Evolutionary conservation across 805 yeast genomes (phyloP), one percentile per base, ranked within the genome.

Genomic region (Wickerhamiella dianesei): DNA sequence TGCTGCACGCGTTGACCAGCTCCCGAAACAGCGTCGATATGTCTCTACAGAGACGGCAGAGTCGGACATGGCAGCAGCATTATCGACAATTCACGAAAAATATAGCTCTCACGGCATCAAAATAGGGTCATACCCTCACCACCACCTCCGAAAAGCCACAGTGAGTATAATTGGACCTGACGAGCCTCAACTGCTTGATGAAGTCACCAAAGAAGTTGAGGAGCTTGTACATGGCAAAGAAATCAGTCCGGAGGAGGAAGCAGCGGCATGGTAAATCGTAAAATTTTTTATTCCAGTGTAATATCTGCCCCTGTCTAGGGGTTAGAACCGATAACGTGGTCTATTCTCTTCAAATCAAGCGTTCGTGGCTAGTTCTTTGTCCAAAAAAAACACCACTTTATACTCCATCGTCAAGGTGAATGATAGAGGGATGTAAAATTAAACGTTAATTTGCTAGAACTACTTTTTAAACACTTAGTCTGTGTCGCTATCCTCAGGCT

Each of bases 401-500:
- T 3, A 44, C 21, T 17, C 19, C 17, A 25, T 25, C 6, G 32
- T 12, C 32, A 25, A 12, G 32, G 32, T n/a, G 37, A 3, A 4
- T 4, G 13, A 25, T 13, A 16, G 21, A 20, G 14, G 21, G 16
- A 22, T 19, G 8, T 17, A 25, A 35, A n/a, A 35, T 37, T 14
- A 20, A 37, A 29, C 21, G 19, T 12, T 16, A 32, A 18, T 6
- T 25, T 25, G 21, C 4, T 40, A 29, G 16, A 6, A 18, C n/a
- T 14, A 8, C 32, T 37, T 18, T 39, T 39, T 39, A 18, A 14
- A 21, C 20, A 16, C 6, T n/a, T 80, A 89, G 64, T 89, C 97
- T 53, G 85, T 96, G 61, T 92, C 97, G 36, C 96, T 81, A 60
- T 92, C 95, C 25, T 72, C 78, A 3, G 96, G 94, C 63, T 82